Conservation (phyloP, 2,329 filamentous ascomycete species). For the Proliferodiscus dingleyae region DNA sequence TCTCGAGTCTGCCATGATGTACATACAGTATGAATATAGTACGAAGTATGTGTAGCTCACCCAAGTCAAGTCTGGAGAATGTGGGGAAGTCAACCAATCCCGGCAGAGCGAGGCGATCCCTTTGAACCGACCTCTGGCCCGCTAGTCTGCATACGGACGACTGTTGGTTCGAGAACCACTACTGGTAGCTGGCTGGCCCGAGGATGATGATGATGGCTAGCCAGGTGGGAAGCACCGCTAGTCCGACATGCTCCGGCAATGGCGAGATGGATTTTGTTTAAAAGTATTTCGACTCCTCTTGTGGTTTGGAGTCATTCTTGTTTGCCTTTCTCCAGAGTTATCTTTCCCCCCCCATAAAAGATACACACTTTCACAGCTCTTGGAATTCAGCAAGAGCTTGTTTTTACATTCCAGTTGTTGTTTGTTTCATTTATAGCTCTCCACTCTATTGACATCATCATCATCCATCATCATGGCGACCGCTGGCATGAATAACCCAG, state of each 20-base stretch:
- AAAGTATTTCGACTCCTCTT: background rate
- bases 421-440: slow-evolving; percentile 11
- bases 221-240: too few species aligned
- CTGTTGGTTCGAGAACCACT: background rate
- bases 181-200: background rate
- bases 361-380: too few species aligned
- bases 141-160: background rate
- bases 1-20: too few species aligned
- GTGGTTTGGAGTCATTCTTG: background rate
- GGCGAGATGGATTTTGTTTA: background rate
- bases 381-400: background rate
- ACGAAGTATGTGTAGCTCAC: too few species aligned
- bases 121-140: background rate
- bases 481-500: slow-evolving; percentile 54
- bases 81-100: background rate
- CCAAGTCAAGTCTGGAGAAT: background rate
- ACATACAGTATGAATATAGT: too few species aligned
- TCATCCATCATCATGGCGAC: slow-evolving; percentile 23
- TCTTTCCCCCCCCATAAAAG: too few species aligned
- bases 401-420: slow-evolving; percentile 1
- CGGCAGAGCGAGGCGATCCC: background rate
- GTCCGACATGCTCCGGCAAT: background rate
- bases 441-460: slow-evolving; percentile 14
- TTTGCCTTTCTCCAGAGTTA: too few species aligned
- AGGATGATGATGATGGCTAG: background rate